Percentiles rank a stretch among this genome's conserved stretches.
Conservation (phyloP, 164 flowering plant genomes). For the Magnolia sinica region DNA sequence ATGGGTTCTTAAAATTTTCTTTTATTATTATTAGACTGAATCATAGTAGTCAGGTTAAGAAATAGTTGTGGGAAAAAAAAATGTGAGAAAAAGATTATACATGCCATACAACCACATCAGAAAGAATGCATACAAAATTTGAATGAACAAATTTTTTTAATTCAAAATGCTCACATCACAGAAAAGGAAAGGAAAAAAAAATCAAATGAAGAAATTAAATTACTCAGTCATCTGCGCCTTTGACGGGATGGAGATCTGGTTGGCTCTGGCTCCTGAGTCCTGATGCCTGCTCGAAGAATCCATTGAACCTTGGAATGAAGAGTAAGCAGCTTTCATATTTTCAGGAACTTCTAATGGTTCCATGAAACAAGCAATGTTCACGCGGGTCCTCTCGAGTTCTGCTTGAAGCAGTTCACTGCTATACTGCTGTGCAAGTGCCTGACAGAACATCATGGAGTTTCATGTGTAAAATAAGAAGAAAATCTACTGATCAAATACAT, state of each 20-base stretch:
- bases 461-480: not conserved
- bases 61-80: not conserved
- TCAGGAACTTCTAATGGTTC: slow-evolving; percentile 81
- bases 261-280: slow-evolving; percentile 35
- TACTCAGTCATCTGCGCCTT: slow-evolving; percentile 48
- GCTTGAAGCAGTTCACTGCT: slow-evolving; percentile 77
- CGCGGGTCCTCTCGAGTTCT: slow-evolving; percentile 87
- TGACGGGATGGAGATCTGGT: slow-evolving; percentile 63
- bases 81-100: not conserved
- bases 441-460: slow-evolving; percentile 3
- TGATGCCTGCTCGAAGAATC: slow-evolving; percentile 60
- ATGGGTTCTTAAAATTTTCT: too few species aligned
- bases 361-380: slow-evolving; percentile 86
- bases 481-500: not conserved
- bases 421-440: slow-evolving; percentile 94
- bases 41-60: too few species aligned
- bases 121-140: not conserved
- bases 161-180: not conserved
- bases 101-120: not conserved
- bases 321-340: slow-evolving; percentile 56
- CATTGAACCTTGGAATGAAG: slow-evolving; percentile 55
- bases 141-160: too few species aligned
- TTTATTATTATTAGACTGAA: too few species aligned
- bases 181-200: not conserved
- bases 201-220: not conserved